These are phyloP conservation scores for Beauveria sp. DNA, from an alignment of 2,329 filamentous ascomycete species.

Conservation along the genomic window DNA sequence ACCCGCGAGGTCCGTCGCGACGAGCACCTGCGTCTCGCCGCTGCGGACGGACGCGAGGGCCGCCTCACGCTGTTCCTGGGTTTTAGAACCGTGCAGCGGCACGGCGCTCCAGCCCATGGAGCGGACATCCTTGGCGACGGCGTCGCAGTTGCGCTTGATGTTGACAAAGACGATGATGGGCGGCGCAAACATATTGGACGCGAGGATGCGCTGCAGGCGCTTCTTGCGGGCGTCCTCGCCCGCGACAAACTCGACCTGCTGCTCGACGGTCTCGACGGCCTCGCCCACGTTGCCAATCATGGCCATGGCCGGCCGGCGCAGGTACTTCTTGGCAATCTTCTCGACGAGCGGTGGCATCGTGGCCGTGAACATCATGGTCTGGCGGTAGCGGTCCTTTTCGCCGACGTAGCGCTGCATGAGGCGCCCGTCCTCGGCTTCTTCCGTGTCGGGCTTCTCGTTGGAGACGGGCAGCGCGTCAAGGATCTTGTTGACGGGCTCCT, in stretches of 20 bases:
- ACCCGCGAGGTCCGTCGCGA: constrained; percentile 91
- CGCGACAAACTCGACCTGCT: constrained; percentile 83
- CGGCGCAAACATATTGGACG: constrained; percentile 68
- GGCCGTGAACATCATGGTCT: constrained; percentile 99
- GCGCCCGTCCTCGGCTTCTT: constrained; percentile 77
- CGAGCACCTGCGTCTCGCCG: constrained; percentile 76
- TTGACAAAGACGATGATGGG: constrained; percentile 99
- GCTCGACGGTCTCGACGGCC: constrained; percentile 95
- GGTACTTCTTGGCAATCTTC: constrained; percentile 93
- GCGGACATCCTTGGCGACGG: constrained; percentile 88
- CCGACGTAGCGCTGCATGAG: constrained; percentile 78
- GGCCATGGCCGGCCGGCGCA: constrained; percentile 85
- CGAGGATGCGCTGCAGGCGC: constrained; percentile 82
- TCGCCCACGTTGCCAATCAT: constrained; percentile 92
- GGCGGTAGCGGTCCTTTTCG: constrained; percentile 72
- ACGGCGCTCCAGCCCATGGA: constrained; percentile 85
- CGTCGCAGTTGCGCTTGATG: constrained; percentile 98
- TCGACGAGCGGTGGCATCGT: constrained; percentile 93
- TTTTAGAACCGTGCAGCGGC: constrained; percentile 91
- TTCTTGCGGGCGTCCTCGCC: constrained; percentile 97
- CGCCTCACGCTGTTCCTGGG: constrained; percentile 94
- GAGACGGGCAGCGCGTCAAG: constrained; percentile 84
- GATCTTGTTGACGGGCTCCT: constrained; percentile 96
- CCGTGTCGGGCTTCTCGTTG: constrained; percentile 92
- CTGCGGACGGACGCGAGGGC: constrained; percentile 78